These are phyloP conservation scores for Dovyalis caffra DNA, from an alignment of 345 rosid species.

Conservation along the genomic window DNA sequence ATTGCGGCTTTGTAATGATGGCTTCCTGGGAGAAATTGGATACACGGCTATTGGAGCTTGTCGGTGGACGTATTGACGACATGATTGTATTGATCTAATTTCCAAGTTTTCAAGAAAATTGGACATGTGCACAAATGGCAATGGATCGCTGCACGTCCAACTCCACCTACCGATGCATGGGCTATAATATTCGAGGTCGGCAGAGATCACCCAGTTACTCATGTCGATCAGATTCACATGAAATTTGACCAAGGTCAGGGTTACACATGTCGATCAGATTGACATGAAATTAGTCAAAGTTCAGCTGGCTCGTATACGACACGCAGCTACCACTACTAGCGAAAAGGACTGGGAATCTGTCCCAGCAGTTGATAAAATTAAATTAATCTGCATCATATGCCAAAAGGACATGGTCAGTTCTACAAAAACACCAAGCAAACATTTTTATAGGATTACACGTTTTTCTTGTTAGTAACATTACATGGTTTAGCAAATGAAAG, in stretches of 20 bases:
- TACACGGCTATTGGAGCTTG: not conserved
- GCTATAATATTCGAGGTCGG: not conserved
- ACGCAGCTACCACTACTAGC: not conserved
- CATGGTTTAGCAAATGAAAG: not conserved
- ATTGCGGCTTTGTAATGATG: not conserved
- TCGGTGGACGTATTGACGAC: not conserved
- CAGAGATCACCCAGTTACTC: not conserved
- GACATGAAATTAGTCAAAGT: not conserved
- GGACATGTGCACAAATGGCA: not conserved
- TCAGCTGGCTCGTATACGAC: not conserved
- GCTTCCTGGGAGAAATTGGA: not conserved
- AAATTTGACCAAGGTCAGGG: not conserved
- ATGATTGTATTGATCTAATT: not conserved
- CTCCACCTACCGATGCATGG: too few relatives aligned
- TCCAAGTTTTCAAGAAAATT: not conserved
- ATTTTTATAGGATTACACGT: not conserved
- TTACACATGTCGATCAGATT: not conserved
- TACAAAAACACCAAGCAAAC: not conserved
- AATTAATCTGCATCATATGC: not conserved
- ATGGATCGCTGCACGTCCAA: not conserved
- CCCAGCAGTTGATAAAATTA: not conserved
- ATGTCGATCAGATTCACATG: not conserved
- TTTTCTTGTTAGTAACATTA: not conserved
- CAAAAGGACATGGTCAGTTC: not conserved
- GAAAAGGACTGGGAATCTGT: not conserved